Percentiles rank a stretch among this genome's conserved stretches.
phyloP scores from a whole-genome alignment of 768 basidiomycete genomes.

The Mycena haematopus region DNA sequence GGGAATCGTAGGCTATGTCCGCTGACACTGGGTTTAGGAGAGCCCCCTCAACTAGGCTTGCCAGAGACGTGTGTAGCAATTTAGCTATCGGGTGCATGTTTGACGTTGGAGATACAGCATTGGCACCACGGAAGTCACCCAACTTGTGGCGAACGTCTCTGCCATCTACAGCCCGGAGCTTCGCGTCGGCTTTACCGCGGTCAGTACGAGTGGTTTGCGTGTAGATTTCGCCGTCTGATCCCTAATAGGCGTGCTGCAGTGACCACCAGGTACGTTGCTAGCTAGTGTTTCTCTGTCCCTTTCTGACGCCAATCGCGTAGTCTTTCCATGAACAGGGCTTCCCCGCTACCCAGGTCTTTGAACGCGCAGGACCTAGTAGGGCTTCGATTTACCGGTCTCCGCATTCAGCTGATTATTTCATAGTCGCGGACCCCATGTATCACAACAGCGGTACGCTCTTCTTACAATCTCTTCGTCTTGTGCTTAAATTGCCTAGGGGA shows the following conservation, averaged over 20 bases:
- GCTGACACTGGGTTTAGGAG: slow-evolving; percentile 50
- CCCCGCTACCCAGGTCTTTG: slow-evolving; percentile 87
- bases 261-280: slow-evolving; percentile 73
- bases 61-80: slow-evolving; percentile 65
- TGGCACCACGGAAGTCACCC: slow-evolving; percentile 76
- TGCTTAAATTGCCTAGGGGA: slow-evolving; percentile 58
- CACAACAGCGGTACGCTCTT: slow-evolving; percentile 71
- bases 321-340: slow-evolving; percentile 85
- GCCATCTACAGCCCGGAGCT: slow-evolving; percentile 84
- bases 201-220: slow-evolving; percentile 40
- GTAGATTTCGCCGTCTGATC: not conserved
- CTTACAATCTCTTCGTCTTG: not conserved
- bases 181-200: slow-evolving; percentile 68
- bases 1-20: not conserved
- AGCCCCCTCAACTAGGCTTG: slow-evolving; percentile 84
- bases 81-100: not conserved
- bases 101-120: slow-evolving; percentile 54
- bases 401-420: slow-evolving; percentile 13
- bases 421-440: slow-evolving; percentile 89
- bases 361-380: slow-evolving; percentile 78
- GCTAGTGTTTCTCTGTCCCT: not conserved
- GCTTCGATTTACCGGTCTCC: slow-evolving; percentile 27
- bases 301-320: slow-evolving; percentile 43
- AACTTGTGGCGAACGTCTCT: slow-evolving; percentile 78
- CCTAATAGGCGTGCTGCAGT: slow-evolving; percentile 79